Conservation (phyloP, 169 alveolate species). For the Fabrea salina region DNA sequence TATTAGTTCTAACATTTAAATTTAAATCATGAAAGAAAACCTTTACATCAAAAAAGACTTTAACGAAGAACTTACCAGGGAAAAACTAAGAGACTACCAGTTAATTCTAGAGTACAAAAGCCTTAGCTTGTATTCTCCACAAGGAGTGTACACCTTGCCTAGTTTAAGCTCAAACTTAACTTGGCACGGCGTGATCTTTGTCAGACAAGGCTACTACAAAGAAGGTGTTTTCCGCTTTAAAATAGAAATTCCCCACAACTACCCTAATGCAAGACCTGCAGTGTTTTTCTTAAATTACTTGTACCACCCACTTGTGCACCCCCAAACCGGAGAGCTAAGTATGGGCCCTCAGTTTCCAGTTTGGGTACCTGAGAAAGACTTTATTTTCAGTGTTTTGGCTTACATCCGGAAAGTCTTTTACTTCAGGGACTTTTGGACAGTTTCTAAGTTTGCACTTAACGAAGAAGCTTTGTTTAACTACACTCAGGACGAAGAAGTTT, state of each 20-base stretch:
- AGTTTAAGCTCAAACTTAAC: conserved; percentile 36
- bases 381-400: conserved; percentile 12
- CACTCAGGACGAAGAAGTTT: not conserved
- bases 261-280: conserved; percentile 55
- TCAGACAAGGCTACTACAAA: conserved; percentile 64
- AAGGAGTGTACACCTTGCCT: conserved; percentile 53
- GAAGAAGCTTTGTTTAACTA: not conserved
- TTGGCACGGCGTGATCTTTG: conserved; percentile 73
- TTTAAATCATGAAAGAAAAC: too few species aligned
- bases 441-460: not conserved
- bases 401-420: not conserved
- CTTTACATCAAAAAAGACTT: too few species aligned
- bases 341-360: conserved; percentile 35
- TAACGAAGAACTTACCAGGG: not conserved
- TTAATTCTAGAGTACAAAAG: conserved; percentile 46
- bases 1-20: too few species aligned
- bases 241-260: conserved; percentile 49
- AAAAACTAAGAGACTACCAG: conserved; percentile 30
- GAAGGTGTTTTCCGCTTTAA: conserved; percentile 63
- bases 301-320: conserved; percentile 60
- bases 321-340: conserved; percentile 39
- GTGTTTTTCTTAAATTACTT: conserved; percentile 45
- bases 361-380: conserved; percentile 25
- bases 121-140: conserved; percentile 43
- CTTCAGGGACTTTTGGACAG: not conserved